Conservation (phyloP, 768 basidiomycete genomes). For the Botryobasidium botryosum region DNA sequence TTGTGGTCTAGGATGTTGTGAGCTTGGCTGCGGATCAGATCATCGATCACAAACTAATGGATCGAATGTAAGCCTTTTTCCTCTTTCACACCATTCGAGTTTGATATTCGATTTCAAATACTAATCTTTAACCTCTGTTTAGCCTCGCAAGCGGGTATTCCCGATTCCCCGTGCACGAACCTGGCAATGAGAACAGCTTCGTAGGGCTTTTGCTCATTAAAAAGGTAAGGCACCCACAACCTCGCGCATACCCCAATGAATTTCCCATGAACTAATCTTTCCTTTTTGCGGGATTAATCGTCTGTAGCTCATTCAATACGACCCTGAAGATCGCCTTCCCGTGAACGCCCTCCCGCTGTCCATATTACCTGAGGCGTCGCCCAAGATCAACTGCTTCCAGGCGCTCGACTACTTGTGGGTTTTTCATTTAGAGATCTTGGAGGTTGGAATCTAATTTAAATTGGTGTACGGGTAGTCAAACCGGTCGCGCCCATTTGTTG, state of each 20-base stretch:
- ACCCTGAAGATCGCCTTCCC: constrained; percentile 60
- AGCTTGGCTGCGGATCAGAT: constrained; percentile 62
- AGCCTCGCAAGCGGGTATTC: constrained; percentile 56
- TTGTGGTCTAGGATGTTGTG: constrained; percentile 47
- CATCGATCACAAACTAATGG: constrained; percentile 62
- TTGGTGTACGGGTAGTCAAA: constrained; percentile 35
- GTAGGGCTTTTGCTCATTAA: constrained; percentile 72
- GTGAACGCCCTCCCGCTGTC: constrained; percentile 63
- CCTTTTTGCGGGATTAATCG: not conserved
- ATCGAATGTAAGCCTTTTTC: constrained; percentile 39
- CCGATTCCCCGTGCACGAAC: constrained; percentile 74
- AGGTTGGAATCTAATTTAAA: not conserved
- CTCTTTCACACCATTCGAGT: not conserved
- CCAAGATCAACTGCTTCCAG: constrained; percentile 85
- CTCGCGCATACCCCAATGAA: no score
- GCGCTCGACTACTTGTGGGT: constrained; percentile 81
- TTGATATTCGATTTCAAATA: not conserved
- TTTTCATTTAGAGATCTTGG: not conserved
- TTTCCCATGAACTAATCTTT: not conserved
- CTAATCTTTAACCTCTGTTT: constrained; percentile 3
- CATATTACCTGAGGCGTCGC: constrained; percentile 76
- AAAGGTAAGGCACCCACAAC: constrained; percentile 30
- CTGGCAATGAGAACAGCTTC: constrained; percentile 50
- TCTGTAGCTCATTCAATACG: constrained; percentile 81
- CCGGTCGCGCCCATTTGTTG: constrained; percentile 83